Evolutionary conservation across 441 rosid species (phyloP), one percentile per base, ranked within the genome.

Genomic region (Adansonia gregorii): DNA sequence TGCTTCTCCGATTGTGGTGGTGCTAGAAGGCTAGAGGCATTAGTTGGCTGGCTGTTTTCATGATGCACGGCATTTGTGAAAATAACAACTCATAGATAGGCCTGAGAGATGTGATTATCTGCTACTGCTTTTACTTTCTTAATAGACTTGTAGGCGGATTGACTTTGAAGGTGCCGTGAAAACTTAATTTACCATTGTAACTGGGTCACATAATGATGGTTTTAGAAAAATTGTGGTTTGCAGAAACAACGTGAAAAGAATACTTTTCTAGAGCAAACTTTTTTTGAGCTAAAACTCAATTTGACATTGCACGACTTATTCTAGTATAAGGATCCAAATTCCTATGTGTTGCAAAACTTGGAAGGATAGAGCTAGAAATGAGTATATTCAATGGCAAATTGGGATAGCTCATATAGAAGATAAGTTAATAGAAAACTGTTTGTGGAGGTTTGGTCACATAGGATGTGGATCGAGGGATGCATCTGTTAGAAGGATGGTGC

Each of bases 351-450:
- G 41, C 41, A 60, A 60, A 60, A 60, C n/a, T 12, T 24, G 66
- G 41, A 27, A 60, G 66, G n/a, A 60, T 60, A 60, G 41, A 24
- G 41, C 24, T 59, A 60, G 66, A 60, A 60, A 60, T 60, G 7
- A 11, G 66, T 60, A 24, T 24, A 24, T 60, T 15, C 35, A 9
- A 8, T 39, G 24, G 3, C 27, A 60, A 60, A 60, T 27, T 24
- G 41, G 41, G 66, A 24, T 11, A 11, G 9, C 35, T 60, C 17
- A 24, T 60, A 60, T 60, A 60, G 66, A 60, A 8, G 66, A 24
- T 60, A 60, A 60, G 66, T 24, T 60, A 24, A 15, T 60, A 27
- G 41, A 60, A 58, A 19, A 24, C 27, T 60, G n/a, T 24, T 60
- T 24, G 11, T 22, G 66, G 15, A 24, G 66, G 66, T 60, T 60